phyloP scores from a whole-genome alignment of 73 alveolate genomes.

The Tetrahymena elliotti region DNA sequence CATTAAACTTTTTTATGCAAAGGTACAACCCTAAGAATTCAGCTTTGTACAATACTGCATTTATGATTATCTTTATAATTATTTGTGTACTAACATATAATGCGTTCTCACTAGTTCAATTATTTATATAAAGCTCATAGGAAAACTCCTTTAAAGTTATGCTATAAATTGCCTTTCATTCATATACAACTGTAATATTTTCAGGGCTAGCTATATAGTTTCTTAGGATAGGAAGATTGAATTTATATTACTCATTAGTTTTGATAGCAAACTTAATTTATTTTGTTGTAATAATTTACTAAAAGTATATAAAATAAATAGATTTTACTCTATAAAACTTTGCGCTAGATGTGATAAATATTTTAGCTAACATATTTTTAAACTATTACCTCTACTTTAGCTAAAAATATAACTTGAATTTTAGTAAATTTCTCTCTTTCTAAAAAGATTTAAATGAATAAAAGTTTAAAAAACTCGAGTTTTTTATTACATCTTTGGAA shows the following conservation, averaged over 20 bases:
- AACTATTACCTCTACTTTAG: neutral
- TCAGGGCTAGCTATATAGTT: neutral
- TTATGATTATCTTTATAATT: neutral
- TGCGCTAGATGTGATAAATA: neutral
- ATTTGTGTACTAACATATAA: neutral
- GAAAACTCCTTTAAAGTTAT: neutral
- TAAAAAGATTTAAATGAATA: neutral
- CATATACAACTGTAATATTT: neutral
- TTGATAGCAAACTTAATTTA: neutral
- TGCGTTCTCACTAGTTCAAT: neutral
- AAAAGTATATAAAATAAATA: neutral
- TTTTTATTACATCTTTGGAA: neutral
- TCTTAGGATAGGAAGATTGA: neutral
- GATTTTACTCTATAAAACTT: neutral
- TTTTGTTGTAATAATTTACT: neutral
- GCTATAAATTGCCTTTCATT: neutral
- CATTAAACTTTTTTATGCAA: neutral
- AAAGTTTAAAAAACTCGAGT: neutral
- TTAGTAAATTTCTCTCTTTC: neutral
- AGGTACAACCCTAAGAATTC: neutral
- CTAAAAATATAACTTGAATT: neutral
- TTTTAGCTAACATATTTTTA: neutral
- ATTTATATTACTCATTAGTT: neutral
- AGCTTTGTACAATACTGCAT: neutral
- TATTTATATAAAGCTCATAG: neutral